phyloP scores from a whole-genome alignment of 345 rosid species.

The Populus euphratica region DNA sequence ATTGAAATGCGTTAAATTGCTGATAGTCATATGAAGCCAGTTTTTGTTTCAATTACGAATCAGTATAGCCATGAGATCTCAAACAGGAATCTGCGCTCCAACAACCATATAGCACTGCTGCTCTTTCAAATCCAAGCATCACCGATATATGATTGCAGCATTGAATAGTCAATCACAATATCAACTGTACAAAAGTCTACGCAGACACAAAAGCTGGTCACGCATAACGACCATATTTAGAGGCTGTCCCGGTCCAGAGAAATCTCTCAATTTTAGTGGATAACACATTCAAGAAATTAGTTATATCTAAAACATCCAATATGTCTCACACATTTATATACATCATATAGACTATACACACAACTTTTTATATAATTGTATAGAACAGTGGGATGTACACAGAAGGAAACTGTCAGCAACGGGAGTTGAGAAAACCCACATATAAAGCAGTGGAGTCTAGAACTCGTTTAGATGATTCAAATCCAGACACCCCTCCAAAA shows the following conservation, averaged over 20 bases:
- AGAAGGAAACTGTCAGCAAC: not conserved
- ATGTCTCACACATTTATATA: not conserved
- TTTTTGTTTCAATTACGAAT: too few species aligned
- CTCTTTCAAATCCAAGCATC: too few species aligned
- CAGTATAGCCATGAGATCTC: too few species aligned
- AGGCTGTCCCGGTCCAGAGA: not conserved
- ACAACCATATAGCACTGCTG: too few species aligned
- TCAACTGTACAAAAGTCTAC: too few species aligned
- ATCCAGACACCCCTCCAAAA: slow-evolving; percentile 1
- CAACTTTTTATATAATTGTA: too few species aligned
- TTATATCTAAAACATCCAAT: not conserved
- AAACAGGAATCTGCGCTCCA: too few species aligned
- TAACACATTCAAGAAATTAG: not conserved
- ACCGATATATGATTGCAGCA: too few species aligned
- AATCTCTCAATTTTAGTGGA: not conserved
- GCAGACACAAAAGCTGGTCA: not conserved
- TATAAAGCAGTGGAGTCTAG: not conserved
- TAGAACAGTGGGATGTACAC: not conserved
- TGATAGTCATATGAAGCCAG: too few species aligned
- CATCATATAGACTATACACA: not conserved
- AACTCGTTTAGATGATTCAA: not conserved
- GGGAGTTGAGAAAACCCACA: not conserved
- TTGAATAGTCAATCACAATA: too few species aligned
- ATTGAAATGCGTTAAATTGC: too few species aligned
- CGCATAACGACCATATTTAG: not conserved